Evolutionary conservation across 116 monocot genomes (phyloP), one percentile per base, ranked within the genome.

Genomic region (Thalassia testudinum): DNA sequence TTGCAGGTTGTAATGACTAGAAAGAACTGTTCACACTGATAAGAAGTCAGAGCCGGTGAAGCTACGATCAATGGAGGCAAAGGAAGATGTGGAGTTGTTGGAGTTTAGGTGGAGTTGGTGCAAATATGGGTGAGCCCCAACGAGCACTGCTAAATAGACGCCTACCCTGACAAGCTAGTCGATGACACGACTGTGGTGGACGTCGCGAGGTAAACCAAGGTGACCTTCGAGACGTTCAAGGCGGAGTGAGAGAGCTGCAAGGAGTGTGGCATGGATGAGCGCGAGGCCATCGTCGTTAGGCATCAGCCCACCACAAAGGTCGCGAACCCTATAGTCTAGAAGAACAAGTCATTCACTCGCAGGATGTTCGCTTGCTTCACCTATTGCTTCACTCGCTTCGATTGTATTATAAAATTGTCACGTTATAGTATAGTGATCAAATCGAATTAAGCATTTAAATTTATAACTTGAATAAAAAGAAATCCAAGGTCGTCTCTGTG

Each of bases 81-180:
- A 14, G 0, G 87, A 87, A 10, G 51, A 50, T 0, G 51, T 49
- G 23, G 47, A 47, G 15, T 55, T 84, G 42, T 76, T 78, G 8
- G 87, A 93, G 48, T 83, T 87, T 87, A 93, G 38, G 37, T 26
- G 43, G 93, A 83, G 62, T 22, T 93, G 63, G 87, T 87, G 34
- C 93, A 93, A 22, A 17, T 93, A 27, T 80, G 59, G 4, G 84
- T 81, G 5, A 75, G 64, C 7, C 73, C 87, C 13, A 87, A 84
- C 18, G 93, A 83, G 3, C 87, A 93, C 42, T 66, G 62, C 66
- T 29, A 4, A 2, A 84, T 65, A 50, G 72, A 69, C 22, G 58
- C 24, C 26, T 87, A 72, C 24, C 87, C 81, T 0, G 1, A 84
- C 60, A 74, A 54, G 42, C 61, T 84, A 7, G 75, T 78, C 22